Base-by-base conservation (phyloP, 2,329 filamentous ascomycete species). In the Exophiala sp. region DNA sequence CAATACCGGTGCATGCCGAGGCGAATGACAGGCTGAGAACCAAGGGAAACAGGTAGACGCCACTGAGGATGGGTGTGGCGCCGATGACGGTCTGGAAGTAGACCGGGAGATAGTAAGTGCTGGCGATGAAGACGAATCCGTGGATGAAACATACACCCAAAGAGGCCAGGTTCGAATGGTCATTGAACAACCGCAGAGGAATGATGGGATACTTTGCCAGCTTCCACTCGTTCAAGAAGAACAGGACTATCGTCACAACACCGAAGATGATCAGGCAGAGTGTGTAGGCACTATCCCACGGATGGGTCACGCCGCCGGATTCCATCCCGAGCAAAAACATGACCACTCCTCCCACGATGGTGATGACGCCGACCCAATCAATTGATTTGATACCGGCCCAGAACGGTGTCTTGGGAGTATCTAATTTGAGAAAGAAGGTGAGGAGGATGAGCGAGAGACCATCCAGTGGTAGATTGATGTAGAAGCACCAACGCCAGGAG, bases 1-100 rank as follows among this genome's bases (percentile, higher is more conserved):
- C 78, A 69, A 88, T 79, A 56, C 80, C 84, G 32, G 76, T 77
- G 2, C 62, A 60, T 5, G 77, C 77, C 0, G 85, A 86, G 24
- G 76, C 64, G 54, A 86, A 57, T 0, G 85, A 86, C 2, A 88
- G 70, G 1, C 81, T 75, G 27, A 91, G 63, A 7, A 85, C 85
- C 55, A 79, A 80, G 0, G 87, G 83, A 11, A 93, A 73, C 13
- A 88, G 66, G 62, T 88, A 88, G 42, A 90, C 80, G 43, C 88
- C 88, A 1, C 82, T 86, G 23, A 85, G 70, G 29, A 90, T 77
- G 0, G 87, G 83, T 0, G 77, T 75, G 1, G 80, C 80, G 43
- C 84, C 77, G 37, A 87, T 74, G 44, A 86, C 81, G 44, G 83
- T 78, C 68, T 94, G 88, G 68, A 89, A 91, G 72, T 94, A 95